phyloP scores from a whole-genome alignment of 306 rosid species.

The Canavalia ensiformis region DNA sequence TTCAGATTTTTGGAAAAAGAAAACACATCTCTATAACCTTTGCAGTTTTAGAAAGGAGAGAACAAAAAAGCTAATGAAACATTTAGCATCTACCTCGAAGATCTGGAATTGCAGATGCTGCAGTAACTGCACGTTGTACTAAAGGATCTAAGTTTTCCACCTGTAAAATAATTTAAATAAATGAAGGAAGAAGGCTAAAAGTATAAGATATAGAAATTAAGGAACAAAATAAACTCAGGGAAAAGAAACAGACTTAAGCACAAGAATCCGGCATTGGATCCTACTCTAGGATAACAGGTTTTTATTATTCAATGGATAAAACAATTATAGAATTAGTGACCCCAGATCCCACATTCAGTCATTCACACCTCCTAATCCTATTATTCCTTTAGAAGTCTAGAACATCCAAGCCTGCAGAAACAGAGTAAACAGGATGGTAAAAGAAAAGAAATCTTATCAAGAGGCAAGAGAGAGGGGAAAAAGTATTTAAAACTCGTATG shows the following conservation, averaged over 20 bases:
- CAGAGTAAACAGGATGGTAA: background rate
- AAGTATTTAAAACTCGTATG: background rate
- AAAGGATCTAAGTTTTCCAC: constrained; percentile 79
- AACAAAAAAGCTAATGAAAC: constrained; percentile 26
- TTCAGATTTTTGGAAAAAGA: constrained; percentile 35
- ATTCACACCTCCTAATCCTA: constrained; percentile 32
- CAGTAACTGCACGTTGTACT: constrained; percentile 81
- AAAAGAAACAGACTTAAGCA: constrained; percentile 18
- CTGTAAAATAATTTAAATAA: constrained; percentile 56
- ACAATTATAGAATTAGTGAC: background rate
- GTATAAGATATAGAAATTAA: constrained; percentile 13
- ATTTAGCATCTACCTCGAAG: constrained; percentile 69
- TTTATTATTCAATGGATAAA: constrained; percentile 8
- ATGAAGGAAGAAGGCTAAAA: constrained; percentile 40
- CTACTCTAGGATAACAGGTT: constrained; percentile 15
- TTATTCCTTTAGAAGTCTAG: constrained; percentile 38
- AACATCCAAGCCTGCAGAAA: constrained; percentile 3
- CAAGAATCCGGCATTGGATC: constrained; percentile 25
- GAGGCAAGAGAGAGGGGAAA: background rate
- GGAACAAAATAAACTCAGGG: constrained; percentile 16
- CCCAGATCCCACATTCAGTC: constrained; percentile 22
- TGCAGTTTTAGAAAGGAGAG: constrained; percentile 17
- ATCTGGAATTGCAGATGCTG: constrained; percentile 78
- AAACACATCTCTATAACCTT: constrained; percentile 2
- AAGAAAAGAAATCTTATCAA: background rate